Evolutionary conservation across 352 stramenopile genomes (phyloP).

Genomic region (Phytopythium aichiense): DNA sequence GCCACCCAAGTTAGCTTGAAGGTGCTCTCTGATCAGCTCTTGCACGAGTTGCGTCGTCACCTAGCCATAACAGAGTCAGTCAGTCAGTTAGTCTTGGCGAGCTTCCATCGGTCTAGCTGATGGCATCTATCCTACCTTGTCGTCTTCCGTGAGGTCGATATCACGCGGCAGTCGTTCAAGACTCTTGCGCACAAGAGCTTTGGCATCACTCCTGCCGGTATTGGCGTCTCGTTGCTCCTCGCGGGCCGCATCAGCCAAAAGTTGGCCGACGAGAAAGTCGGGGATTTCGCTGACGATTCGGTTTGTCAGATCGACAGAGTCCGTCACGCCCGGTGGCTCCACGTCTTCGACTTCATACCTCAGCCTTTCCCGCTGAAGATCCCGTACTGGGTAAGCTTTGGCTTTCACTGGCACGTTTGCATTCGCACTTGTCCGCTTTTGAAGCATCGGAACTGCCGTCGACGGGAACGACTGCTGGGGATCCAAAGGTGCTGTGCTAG

Average conservation of each 20-base stretch:
- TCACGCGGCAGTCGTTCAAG: slow-evolving; percentile 25
- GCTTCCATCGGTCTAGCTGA: neutral
- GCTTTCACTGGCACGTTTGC: neutral
- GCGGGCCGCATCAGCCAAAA: slow-evolving; percentile 14
- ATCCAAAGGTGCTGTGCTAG: neutral
- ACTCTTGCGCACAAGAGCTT: slow-evolving; percentile 18
- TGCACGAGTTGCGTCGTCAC: slow-evolving; percentile 21
- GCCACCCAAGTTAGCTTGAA: slow-evolving; percentile 3
- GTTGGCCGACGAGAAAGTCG: slow-evolving; percentile 28
- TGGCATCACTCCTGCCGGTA: neutral
- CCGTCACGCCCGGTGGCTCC: neutral
- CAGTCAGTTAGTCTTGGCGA: neutral
- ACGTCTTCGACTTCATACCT: slow-evolving; percentile 2
- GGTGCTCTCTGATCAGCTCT: slow-evolving; percentile 28
- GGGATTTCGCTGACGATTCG: slow-evolving; percentile 7
- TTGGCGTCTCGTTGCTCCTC: neutral
- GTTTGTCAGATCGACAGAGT: slow-evolving; percentile 7
- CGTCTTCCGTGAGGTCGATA: slow-evolving; percentile 10
- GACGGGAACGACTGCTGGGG: neutral
- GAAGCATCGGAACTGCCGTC: neutral
- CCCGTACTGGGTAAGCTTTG: neutral
- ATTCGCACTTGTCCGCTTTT: neutral
- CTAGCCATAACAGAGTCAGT: neutral
- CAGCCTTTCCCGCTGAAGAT: neutral
- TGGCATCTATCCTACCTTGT: slow-evolving; percentile 12